phyloP scores from a whole-genome alignment of 495 filamentous ascomycete species.

The Sordaria brevicollis region DNA sequence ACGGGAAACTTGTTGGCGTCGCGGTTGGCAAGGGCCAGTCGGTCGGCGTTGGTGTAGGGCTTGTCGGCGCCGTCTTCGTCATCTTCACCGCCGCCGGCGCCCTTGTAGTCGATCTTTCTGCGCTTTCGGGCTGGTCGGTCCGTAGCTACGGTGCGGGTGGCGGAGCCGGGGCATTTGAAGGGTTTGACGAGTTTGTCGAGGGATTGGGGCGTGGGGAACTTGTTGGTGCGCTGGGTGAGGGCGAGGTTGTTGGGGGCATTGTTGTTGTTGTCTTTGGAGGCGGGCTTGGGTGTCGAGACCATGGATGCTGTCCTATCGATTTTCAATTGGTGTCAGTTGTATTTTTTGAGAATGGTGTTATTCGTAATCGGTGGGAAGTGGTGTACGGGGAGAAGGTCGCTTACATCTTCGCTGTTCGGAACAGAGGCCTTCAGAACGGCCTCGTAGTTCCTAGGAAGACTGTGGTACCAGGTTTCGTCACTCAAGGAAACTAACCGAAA shows the following conservation, averaged over 20 bases:
- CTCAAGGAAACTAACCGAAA: background rate
- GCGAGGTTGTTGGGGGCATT: conserved; percentile 4
- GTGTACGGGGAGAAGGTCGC: background rate
- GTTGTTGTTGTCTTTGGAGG: conserved; percentile 19
- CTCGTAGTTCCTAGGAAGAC: background rate
- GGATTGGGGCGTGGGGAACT: conserved; percentile 34
- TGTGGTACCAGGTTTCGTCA: background rate
- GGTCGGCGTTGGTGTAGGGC: conserved; percentile 79
- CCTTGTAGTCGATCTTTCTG: conserved; percentile 81
- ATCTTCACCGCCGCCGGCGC: conserved; percentile 63
- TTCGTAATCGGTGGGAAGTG: background rate
- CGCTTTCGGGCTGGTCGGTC: conserved; percentile 79
- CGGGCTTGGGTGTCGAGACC: conserved; percentile 8
- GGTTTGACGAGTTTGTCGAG: conserved; percentile 68
- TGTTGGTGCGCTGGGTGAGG: conserved; percentile 13
- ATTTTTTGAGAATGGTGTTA: background rate
- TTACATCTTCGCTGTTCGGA: background rate
- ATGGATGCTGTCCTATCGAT: background rate
- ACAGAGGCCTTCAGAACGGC: background rate
- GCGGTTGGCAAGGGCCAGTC: conserved; percentile 74
- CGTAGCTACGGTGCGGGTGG: conserved; percentile 56
- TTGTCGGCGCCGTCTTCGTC: conserved; percentile 65
- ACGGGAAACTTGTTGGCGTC: conserved; percentile 86
- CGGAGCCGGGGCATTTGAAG: conserved; percentile 87
- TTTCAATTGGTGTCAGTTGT: background rate